Percentiles rank a stretch among this genome's conserved stretches.
phyloP scores from a whole-genome alignment of 1,139 yeast species.

The Lizanozyma gosingica region DNA sequence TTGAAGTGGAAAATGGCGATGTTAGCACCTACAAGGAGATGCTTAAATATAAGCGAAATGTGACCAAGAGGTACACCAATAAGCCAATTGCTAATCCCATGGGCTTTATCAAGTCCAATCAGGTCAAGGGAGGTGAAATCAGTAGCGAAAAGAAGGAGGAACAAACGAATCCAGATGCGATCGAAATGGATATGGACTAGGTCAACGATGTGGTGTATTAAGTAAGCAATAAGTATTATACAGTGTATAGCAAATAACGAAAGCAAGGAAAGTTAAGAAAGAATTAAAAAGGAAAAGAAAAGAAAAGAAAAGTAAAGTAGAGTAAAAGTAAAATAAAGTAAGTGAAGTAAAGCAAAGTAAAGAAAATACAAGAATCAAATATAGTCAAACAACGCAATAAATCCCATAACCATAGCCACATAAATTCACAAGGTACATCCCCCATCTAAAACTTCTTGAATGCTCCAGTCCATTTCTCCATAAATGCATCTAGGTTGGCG shows the following conservation, averaged over 20 bases:
- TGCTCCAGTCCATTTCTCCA: constrained; percentile 25
- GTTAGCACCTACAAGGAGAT: constrained; percentile 69
- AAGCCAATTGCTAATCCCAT: constrained; percentile 31
- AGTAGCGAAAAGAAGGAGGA: constrained; percentile 7
- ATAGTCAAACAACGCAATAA: background rate
- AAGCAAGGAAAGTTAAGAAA: no score
- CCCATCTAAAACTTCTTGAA: constrained; percentile 13
- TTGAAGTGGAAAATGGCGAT: constrained; percentile 64
- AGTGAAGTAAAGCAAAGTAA: background rate
- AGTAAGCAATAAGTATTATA: background rate
- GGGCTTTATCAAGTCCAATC: constrained; percentile 48
- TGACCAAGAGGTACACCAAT: constrained; percentile 25
- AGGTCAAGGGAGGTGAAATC: constrained; percentile 13
- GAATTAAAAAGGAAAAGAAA: no score
- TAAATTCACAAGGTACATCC: constrained; percentile 4
- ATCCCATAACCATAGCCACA: constrained; percentile 13
- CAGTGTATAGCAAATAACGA: no score
- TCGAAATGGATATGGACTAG: constrained; percentile 51
- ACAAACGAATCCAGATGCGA: constrained; percentile 51
- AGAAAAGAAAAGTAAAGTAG: no score
- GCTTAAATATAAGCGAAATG: constrained; percentile 50
- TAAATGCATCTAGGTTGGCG: constrained; percentile 28
- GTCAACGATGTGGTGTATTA: background rate
- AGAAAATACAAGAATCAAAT: background rate
- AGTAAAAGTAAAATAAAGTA: background rate